Percentiles rank a stretch among this genome's conserved stretches.
Evolutionary conservation across 768 basidiomycete species (phyloP).

Genomic region (Leccinum barrowsii): DNA sequence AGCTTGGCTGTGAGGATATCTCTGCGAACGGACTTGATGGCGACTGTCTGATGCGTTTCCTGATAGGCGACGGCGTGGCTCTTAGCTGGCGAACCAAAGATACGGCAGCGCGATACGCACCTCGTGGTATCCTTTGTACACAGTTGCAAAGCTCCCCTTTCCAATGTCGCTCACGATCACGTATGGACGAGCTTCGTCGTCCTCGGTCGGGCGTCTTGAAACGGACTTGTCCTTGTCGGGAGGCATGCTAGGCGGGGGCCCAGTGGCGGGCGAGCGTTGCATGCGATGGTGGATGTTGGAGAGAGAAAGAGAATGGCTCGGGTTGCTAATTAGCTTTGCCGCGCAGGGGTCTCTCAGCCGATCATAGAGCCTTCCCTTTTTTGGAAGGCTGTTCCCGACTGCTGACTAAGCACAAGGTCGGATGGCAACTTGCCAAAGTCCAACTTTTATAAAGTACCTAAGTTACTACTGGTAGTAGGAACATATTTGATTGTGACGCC

Average conservation of each 20-base stretch:
- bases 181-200: slow-evolving; percentile 74
- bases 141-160: slow-evolving; percentile 93
- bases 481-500: background rate
- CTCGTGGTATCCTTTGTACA: slow-evolving; percentile 90
- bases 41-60: slow-evolving; percentile 78
- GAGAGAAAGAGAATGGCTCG: slow-evolving; percentile 16
- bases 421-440: too few relatives aligned
- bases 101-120: slow-evolving; percentile 41
- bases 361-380: slow-evolving; percentile 22
- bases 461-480: background rate
- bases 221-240: slow-evolving; percentile 30
- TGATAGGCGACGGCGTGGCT: slow-evolving; percentile 29
- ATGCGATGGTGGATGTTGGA: slow-evolving; percentile 14
- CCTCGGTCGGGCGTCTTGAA: slow-evolving; percentile 40
- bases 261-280: slow-evolving; percentile 18
- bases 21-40: slow-evolving; percentile 91
- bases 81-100: background rate
- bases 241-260: slow-evolving; percentile 23
- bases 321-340: slow-evolving; percentile 24
- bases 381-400: slow-evolving; percentile 25
- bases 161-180: slow-evolving; percentile 75
- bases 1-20: slow-evolving; percentile 87
- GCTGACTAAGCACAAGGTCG: slow-evolving; percentile 13
- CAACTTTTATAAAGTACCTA: too few relatives aligned
- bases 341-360: slow-evolving; percentile 19